Conservation (phyloP, 2,329 filamentous ascomycete species). For the Mycosphaerella sp. region DNA sequence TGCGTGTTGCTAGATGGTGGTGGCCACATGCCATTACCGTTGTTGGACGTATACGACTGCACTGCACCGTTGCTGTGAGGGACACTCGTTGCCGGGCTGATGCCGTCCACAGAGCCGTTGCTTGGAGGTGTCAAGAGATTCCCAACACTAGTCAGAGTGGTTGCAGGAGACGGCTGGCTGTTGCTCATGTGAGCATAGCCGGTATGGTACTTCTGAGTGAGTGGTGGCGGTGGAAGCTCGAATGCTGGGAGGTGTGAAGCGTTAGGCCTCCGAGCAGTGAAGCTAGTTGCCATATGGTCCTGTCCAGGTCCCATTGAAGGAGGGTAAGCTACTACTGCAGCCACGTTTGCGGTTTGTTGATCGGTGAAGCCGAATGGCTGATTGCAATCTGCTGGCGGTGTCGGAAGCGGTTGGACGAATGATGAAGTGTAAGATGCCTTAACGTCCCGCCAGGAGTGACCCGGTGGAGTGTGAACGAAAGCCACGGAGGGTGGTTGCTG, state of each 20-base stretch:
- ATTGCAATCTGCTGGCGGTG: constrained; percentile 27
- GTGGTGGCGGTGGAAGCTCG: constrained; percentile 60
- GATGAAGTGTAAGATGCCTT: constrained; percentile 22
- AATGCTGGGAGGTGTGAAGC: constrained; percentile 63
- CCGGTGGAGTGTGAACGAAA: constrained; percentile 29
- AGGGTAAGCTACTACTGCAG: constrained; percentile 55
- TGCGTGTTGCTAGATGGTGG: constrained; percentile 50
- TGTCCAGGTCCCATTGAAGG: constrained; percentile 57
- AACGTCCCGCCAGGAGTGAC: constrained; percentile 26
- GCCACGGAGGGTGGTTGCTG: constrained; percentile 30
- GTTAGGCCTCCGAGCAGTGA: constrained; percentile 64
- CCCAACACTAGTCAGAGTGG: constrained; percentile 47
- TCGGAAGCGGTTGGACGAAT: constrained; percentile 28
- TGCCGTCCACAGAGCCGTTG: constrained; percentile 54
- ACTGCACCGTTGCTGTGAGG: constrained; percentile 51
- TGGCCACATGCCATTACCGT: constrained; percentile 54
- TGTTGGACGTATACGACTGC: constrained; percentile 52
- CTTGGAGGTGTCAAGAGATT: constrained; percentile 59
- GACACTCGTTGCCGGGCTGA: constrained; percentile 55
- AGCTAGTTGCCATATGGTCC: constrained; percentile 59
- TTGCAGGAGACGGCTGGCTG: constrained; percentile 43
- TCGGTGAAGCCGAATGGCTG: constrained; percentile 29
- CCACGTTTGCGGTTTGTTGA: constrained; percentile 51
- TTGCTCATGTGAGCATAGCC: constrained; percentile 32
- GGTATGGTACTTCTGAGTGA: constrained; percentile 45